Conservation (phyloP, 2,329 filamentous ascomycete species). For the Aspergillus sp. region DNA sequence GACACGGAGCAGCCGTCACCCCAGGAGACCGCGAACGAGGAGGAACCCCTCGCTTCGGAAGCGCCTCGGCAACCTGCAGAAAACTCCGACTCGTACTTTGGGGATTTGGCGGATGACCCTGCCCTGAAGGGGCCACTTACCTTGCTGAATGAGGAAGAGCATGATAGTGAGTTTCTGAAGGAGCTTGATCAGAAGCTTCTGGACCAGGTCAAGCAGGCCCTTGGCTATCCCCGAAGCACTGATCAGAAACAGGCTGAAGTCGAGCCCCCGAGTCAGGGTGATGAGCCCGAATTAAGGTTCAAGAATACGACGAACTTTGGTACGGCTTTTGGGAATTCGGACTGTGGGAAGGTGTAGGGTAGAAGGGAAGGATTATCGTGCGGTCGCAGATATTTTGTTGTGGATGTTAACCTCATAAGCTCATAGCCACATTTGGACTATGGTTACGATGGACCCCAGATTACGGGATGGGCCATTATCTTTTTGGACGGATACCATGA, state of each 20-base stretch:
- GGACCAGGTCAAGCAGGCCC: constrained; percentile 39
- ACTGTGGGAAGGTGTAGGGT: constrained; percentile 19
- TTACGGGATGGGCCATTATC: constrained; percentile 2
- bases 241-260: constrained; percentile 27
- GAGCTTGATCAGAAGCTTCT: constrained; percentile 47
- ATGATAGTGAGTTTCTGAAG: constrained; percentile 44
- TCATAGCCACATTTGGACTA: not conserved
- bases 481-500: constrained; percentile 15
- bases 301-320: constrained; percentile 51
- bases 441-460: not conserved
- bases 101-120: constrained; percentile 44
- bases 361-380: not conserved
- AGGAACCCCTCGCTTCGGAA: constrained; percentile 37
- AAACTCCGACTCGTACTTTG: constrained; percentile 44
- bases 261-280: constrained; percentile 26
- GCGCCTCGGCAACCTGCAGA: constrained; percentile 40
- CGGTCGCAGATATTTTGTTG: not conserved
- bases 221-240: constrained; percentile 26
- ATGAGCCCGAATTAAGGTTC: constrained; percentile 44
- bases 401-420: not conserved
- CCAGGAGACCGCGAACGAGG: constrained; percentile 22
- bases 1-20: constrained; percentile 32
- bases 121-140: constrained; percentile 47
- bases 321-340: constrained; percentile 45
- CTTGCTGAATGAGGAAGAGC: constrained; percentile 43